Conservation (phyloP, 129 eudicot species). For the Lactuca saligna region DNA sequence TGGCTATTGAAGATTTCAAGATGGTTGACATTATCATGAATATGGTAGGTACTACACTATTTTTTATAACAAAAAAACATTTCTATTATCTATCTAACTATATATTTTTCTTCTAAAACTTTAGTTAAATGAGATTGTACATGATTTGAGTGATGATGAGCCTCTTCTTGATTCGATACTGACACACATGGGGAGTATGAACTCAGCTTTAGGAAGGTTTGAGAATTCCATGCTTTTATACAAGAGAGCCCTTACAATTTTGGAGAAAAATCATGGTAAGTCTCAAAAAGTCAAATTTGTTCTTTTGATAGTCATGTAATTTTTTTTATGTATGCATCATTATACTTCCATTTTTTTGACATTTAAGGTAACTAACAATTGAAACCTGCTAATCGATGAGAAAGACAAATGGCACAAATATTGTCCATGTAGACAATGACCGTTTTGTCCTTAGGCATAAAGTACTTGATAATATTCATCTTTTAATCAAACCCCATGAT, state of each 20-base stretch:
- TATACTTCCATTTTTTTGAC: too few species aligned
- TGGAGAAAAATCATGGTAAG: constrained; percentile 60
- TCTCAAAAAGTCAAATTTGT: background rate
- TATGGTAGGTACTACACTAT: constrained; percentile 46
- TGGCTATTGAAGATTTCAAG: constrained; percentile 62
- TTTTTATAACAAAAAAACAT: background rate
- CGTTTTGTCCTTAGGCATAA: too few species aligned
- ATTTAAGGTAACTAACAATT: too few species aligned
- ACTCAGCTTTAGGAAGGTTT: constrained; percentile 59
- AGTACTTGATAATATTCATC: too few species aligned
- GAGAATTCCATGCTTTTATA: constrained; percentile 53
- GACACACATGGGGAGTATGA: constrained; percentile 88
- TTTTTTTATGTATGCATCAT: too few species aligned
- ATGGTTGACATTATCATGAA: constrained; percentile 52
- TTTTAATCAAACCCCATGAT: background rate
- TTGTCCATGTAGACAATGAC: too few species aligned
- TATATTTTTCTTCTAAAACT: constrained; percentile 9
- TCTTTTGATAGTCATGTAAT: background rate
- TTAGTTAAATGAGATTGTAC: constrained; percentile 66
- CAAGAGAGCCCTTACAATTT: constrained; percentile 49
- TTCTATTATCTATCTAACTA: background rate
- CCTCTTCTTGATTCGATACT: constrained; percentile 74
- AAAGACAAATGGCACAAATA: too few species aligned
- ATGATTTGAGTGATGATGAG: constrained; percentile 58
- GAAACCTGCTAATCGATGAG: too few species aligned